phyloP scores from a whole-genome alignment of 1,139 yeast genomes.

The Candida gigantensis region DNA sequence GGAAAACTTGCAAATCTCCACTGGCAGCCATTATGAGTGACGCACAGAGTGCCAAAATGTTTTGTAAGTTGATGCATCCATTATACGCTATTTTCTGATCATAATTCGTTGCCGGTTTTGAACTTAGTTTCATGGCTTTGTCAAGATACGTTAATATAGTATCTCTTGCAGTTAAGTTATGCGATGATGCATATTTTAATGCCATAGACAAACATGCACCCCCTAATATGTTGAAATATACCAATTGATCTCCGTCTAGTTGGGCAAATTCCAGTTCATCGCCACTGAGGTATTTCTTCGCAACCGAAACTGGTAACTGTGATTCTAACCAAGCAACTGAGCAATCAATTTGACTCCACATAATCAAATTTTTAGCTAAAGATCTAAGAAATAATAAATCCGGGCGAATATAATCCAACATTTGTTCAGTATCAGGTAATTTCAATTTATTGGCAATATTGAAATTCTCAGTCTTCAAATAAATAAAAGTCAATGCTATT shows the following conservation, averaged over 20 bases:
- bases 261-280: slow-evolving; percentile 12
- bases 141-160: slow-evolving; percentile 67
- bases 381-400: slow-evolving; percentile 72
- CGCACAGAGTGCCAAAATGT: slow-evolving; percentile 60
- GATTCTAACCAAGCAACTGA: slow-evolving; percentile 60
- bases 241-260: slow-evolving; percentile 64
- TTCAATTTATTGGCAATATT: slow-evolving; percentile 64
- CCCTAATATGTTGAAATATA: slow-evolving; percentile 66
- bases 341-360: slow-evolving; percentile 70
- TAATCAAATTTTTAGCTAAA: slow-evolving; percentile 66
- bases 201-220: slow-evolving; percentile 81
- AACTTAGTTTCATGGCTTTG: slow-evolving; percentile 54
- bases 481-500: slow-evolving; percentile 73
- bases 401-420: slow-evolving; percentile 76
- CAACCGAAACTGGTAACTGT: slow-evolving; percentile 53
- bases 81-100: slow-evolving; percentile 63
- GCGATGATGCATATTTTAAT: slow-evolving; percentile 73
- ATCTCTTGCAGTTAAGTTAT: slow-evolving; percentile 54
- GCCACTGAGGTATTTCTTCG: slow-evolving; percentile 23
- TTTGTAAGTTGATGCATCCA: slow-evolving; percentile 59
- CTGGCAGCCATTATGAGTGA: slow-evolving; percentile 87
- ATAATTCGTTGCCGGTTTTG: slow-evolving; percentile 48
- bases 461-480: slow-evolving; percentile 63
- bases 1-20: slow-evolving; percentile 79
- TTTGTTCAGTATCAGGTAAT: slow-evolving; percentile 61